A percentile compares a stretch with the other conserved stretches of the same genome.
phyloP scores from a whole-genome alignment of 495 filamentous ascomycete genomes.

The Aspergillus avenaceus region DNA sequence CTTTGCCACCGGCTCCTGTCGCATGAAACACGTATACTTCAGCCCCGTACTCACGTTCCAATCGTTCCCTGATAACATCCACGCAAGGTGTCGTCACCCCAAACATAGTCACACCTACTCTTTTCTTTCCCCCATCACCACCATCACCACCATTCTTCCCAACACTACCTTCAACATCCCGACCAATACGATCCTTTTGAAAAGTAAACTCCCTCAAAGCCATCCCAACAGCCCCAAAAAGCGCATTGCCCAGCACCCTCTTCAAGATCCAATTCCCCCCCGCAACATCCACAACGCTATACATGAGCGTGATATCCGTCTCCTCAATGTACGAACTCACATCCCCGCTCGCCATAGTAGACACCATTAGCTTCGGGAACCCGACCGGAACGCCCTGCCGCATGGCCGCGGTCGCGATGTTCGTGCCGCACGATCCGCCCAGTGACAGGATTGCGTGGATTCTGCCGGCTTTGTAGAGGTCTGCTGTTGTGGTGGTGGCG shows the following conservation, averaged over 20 bases:
- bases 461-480: slow-evolving; percentile 22
- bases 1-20: slow-evolving; percentile 60
- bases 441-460: slow-evolving; percentile 54
- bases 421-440: slow-evolving; percentile 58
- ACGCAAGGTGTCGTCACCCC: slow-evolving; percentile 67
- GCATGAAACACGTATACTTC: slow-evolving; percentile 68
- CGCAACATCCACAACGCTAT: slow-evolving; percentile 65
- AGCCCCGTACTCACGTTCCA: slow-evolving; percentile 35
- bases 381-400: slow-evolving; percentile 53
- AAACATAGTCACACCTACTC: slow-evolving; percentile 67
- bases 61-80: slow-evolving; percentile 37
- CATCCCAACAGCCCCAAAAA: no score
- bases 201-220: no score
- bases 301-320: slow-evolving; percentile 66
- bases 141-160: slow-evolving; percentile 54
- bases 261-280: slow-evolving; percentile 56
- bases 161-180: no score
- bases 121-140: slow-evolving; percentile 28
- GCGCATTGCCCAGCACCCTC: slow-evolving; percentile 55
- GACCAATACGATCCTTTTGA: no score
- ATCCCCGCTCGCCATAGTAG: slow-evolving; percentile 62
- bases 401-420: slow-evolving; percentile 55
- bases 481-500: slow-evolving; percentile 28
- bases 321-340: slow-evolving; percentile 56
- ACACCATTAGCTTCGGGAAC: slow-evolving; percentile 66